Conservation (phyloP, 805 yeast species). For the Allodekkera sacchari region DNA sequence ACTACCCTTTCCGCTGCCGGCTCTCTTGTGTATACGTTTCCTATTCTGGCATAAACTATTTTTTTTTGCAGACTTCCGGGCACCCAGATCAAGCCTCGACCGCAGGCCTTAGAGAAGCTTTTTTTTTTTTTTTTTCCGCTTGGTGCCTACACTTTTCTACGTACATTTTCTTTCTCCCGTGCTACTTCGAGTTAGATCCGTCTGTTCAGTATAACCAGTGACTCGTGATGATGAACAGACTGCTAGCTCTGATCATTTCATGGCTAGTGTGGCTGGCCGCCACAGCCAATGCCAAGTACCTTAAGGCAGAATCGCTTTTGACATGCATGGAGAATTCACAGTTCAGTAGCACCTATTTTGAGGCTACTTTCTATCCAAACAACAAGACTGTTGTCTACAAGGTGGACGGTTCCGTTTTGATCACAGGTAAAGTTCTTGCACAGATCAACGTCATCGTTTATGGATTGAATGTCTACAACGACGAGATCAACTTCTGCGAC, state of each 20-base stretch:
- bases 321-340: conserved; percentile 91
- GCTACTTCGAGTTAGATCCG: no score
- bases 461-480: conserved; percentile 59
- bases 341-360: conserved; percentile 76
- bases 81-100: no score
- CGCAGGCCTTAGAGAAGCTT: no score
- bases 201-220: no score
- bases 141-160: no score
- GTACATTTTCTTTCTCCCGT: no score
- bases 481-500: conserved; percentile 56
- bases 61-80: no score
- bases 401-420: conserved; percentile 70
- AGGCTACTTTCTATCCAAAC: conserved; percentile 62
- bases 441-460: conserved; percentile 63
- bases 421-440: conserved; percentile 65
- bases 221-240: no score
- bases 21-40: no score
- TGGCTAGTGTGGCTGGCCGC: neutral
- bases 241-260: neutral
- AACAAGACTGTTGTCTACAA: conserved; percentile 57
- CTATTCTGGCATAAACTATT: no score
- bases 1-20: no score
- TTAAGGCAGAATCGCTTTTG: conserved; percentile 52
- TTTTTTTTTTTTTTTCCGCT: no score
- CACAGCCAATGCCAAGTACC: conserved; percentile 6